Evolutionary conservation across 768 basidiomycete genomes (phyloP).

Genomic region (Collybiopsis confluens): DNA sequence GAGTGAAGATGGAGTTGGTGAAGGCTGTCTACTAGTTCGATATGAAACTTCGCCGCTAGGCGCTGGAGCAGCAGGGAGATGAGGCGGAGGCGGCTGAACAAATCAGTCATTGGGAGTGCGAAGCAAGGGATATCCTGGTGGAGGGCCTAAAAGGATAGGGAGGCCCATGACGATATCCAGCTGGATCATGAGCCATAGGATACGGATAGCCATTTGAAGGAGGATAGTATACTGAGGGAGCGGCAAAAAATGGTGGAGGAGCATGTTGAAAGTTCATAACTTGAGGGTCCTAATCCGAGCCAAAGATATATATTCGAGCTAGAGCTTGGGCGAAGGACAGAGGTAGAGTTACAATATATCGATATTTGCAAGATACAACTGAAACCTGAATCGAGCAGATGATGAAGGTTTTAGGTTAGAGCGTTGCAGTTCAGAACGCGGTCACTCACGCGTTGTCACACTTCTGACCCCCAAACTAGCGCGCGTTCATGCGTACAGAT

Average conservation of each 20-base stretch:
- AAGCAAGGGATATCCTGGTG: neutral
- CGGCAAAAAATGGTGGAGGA: neutral
- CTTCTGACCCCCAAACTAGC: no score
- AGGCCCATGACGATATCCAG: neutral
- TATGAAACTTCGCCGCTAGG: neutral
- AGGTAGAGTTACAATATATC: no score
- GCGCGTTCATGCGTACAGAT: no score
- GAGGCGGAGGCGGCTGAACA: neutral
- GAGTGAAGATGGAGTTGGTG: neutral
- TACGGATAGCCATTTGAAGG: slow-evolving; percentile 2
- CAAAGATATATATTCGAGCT: no score
- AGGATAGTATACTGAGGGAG: neutral
- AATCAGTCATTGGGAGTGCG: slow-evolving; percentile 1
- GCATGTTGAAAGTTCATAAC: slow-evolving; percentile 7
- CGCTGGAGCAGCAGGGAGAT: no score
- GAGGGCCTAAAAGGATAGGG: neutral
- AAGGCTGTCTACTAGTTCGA: neutral
- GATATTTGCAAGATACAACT: no score
- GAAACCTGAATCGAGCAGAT: no score
- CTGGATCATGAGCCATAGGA: neutral
- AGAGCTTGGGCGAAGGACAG: no score
- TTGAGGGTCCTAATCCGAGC: neutral
- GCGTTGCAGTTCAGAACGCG: no score
- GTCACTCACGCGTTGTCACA: no score
- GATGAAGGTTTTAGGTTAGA: no score